phyloP scores from a whole-genome alignment of 352 stramenopile genomes.

The Halophytophthora batemanensis region DNA sequence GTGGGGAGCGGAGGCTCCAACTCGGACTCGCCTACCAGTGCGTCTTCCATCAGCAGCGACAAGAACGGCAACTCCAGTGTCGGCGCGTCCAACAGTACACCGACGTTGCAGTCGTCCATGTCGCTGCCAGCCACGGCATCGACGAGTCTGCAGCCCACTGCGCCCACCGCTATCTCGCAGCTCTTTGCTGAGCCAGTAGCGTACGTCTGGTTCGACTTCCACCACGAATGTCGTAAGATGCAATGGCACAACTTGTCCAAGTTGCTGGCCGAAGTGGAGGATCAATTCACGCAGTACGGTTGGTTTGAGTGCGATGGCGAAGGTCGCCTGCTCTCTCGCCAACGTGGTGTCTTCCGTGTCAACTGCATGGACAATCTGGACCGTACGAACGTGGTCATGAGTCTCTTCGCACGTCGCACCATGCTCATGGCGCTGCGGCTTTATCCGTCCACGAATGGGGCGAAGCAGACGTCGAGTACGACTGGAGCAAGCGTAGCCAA shows the following conservation, averaged over 20 bases:
- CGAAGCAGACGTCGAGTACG: conserved; percentile 93
- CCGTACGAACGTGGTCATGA: conserved; percentile 83
- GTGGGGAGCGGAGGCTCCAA: conserved; percentile 12
- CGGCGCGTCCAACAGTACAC: conserved; percentile 7
- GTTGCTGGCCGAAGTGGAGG: conserved; percentile 85
- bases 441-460: conserved; percentile 1
- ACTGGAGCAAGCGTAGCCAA: conserved; percentile 86
- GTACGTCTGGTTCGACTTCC: conserved; percentile 97
- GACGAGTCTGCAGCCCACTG: conserved; percentile 1
- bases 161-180: conserved; percentile 54
- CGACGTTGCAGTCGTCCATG: conserved; percentile 16
- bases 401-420: conserved; percentile 88
- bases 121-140: conserved; percentile 13
- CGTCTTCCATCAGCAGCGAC: conserved; percentile 25
- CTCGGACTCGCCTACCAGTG: conserved; percentile 31
- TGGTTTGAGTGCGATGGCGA: conserved; percentile 60
- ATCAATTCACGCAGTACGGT: conserved; percentile 73
- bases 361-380: conserved; percentile 99
- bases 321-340: conserved; percentile 44
- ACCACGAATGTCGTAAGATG: conserved; percentile 94
- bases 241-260: conserved; percentile 91
- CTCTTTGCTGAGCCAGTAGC: conserved; percentile 51
- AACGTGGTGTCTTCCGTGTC: conserved; percentile 93
- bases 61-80: conserved; percentile 4
- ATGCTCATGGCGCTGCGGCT: conserved; percentile 40